Percentiles rank a stretch among this genome's conserved stretches.
These are phyloP conservation scores for Mycotypha africana DNA, from an alignment of 371 early-diverging fungal genomes.

Conservation along the genomic window DNA sequence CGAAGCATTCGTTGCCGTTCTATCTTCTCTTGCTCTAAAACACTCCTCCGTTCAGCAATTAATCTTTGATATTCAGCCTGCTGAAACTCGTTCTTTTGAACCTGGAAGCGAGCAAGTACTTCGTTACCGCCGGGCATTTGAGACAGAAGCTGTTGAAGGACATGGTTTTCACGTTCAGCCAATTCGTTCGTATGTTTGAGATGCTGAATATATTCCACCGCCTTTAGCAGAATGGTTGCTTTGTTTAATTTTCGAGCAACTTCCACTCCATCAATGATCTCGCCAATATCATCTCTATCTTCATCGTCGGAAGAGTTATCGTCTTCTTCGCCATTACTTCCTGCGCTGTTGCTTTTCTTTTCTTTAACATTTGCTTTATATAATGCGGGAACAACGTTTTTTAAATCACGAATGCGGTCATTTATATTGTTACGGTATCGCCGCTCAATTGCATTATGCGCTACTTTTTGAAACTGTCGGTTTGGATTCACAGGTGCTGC, in stretches of 20 bases:
- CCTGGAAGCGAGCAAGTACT: slow-evolving; percentile 10
- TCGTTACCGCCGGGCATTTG: slow-evolving; percentile 41
- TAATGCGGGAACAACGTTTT: slow-evolving; percentile 76
- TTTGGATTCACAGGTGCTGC: background rate
- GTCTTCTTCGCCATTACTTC: slow-evolving; percentile 11
- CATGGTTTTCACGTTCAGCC: slow-evolving; percentile 36
- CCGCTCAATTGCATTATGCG: slow-evolving; percentile 87
- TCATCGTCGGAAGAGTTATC: slow-evolving; percentile 20
- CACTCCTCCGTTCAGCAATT: slow-evolving; percentile 3
- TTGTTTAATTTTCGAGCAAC: slow-evolving; percentile 75
- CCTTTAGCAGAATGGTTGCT: slow-evolving; percentile 74
- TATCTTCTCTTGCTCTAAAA: background rate
- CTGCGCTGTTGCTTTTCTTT: slow-evolving; percentile 1
- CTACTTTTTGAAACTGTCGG: slow-evolving; percentile 58
- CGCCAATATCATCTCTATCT: slow-evolving; percentile 14
- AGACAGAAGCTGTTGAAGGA: slow-evolving; percentile 31
- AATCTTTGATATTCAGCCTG: slow-evolving; percentile 3
- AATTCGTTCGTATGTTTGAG: slow-evolving; percentile 48
- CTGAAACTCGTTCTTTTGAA: slow-evolving; percentile 6
- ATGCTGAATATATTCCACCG: slow-evolving; percentile 76
- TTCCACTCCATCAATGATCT: slow-evolving; percentile 51
- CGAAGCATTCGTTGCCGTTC: slow-evolving; percentile 6
- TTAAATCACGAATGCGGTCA: slow-evolving; percentile 77
- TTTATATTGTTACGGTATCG: slow-evolving; percentile 89
- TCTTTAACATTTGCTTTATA: slow-evolving; percentile 29